Percentiles rank a stretch among this genome's conserved stretches.
These are phyloP conservation scores for Botrytis galanthina DNA, from an alignment of 2,329 filamentous ascomycete genomes.

Conservation along the genomic window DNA sequence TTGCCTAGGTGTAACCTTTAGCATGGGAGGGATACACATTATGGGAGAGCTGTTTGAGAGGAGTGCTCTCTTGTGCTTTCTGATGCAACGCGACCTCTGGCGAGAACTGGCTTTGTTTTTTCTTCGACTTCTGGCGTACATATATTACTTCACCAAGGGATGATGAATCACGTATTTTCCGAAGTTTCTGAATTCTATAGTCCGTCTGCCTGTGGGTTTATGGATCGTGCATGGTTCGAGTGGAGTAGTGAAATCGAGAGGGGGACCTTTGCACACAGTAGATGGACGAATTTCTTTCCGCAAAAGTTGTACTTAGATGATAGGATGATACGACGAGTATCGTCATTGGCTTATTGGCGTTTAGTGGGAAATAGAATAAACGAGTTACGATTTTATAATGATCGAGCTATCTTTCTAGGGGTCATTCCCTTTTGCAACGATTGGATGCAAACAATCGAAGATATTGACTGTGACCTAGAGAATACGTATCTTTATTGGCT, in stretches of 20 bases:
- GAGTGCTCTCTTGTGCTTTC: slow-evolving; percentile 16
- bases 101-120: slow-evolving; percentile 10
- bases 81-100: slow-evolving; percentile 16
- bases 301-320: slow-evolving; percentile 19
- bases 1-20: slow-evolving; percentile 10
- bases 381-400: slow-evolving; percentile 16
- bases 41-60: slow-evolving; percentile 16
- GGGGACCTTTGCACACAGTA: slow-evolving; percentile 5
- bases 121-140: slow-evolving; percentile 19
- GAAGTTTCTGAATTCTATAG: not conserved
- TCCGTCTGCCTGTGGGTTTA: not conserved
- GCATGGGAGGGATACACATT: slow-evolving; percentile 21
- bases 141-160: slow-evolving; percentile 11
- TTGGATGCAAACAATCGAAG: not conserved
- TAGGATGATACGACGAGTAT: slow-evolving; percentile 7
- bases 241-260: not conserved
- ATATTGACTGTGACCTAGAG: not conserved
- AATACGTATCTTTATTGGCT: not conserved
- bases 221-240: slow-evolving; percentile 7
- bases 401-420: not conserved
- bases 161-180: slow-evolving; percentile 4
- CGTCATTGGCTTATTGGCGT: slow-evolving; percentile 10
- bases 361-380: slow-evolving; percentile 19
- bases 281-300: slow-evolving; percentile 13
- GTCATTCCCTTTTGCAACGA: not conserved